These are phyloP conservation scores for Penicillium sp. DNA, from an alignment of 2,329 filamentous ascomycete species.

Conservation along the genomic window DNA sequence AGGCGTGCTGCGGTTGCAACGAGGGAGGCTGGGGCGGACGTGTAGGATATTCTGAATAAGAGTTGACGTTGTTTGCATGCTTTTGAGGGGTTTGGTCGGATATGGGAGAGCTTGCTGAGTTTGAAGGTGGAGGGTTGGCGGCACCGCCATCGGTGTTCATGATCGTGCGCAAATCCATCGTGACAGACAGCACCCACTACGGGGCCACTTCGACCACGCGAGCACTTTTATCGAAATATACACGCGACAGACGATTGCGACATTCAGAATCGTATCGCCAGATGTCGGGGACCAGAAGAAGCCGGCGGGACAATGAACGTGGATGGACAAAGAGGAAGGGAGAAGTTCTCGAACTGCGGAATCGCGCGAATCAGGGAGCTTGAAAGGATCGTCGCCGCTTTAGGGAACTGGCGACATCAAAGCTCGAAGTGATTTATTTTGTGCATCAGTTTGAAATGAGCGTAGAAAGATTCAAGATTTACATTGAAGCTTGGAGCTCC, in stretches of 20 bases:
- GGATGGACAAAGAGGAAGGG: slow-evolving; percentile 22
- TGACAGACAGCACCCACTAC: slow-evolving; percentile 26
- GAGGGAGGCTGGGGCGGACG: slow-evolving; percentile 42
- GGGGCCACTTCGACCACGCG: slow-evolving; percentile 17
- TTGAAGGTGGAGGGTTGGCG: slow-evolving; percentile 30
- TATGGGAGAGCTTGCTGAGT: slow-evolving; percentile 26
- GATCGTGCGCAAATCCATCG: slow-evolving; percentile 53
- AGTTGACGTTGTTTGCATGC: slow-evolving; percentile 24
- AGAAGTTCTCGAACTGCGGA: slow-evolving; percentile 23
- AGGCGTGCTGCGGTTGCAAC: slow-evolving; percentile 44
- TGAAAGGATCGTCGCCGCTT: slow-evolving; percentile 26
- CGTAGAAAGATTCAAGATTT: not conserved
- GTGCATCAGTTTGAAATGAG: not conserved
- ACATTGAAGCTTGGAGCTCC: slow-evolving; percentile 3
- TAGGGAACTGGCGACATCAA: slow-evolving; percentile 17
- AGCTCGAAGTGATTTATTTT: not conserved
- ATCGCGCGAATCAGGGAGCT: slow-evolving; percentile 22
- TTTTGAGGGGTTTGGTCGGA: slow-evolving; percentile 29
- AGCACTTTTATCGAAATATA: slow-evolving; percentile 18
- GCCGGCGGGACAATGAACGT: slow-evolving; percentile 14
- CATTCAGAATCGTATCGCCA: slow-evolving; percentile 18
- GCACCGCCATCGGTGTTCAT: slow-evolving; percentile 47
- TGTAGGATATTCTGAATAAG: slow-evolving; percentile 29
- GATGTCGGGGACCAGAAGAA: slow-evolving; percentile 7
- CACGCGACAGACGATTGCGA: slow-evolving; percentile 18